Evolutionary conservation across 169 alveolate genomes (phyloP).

Genomic region (Eimeria sp.): DNA sequence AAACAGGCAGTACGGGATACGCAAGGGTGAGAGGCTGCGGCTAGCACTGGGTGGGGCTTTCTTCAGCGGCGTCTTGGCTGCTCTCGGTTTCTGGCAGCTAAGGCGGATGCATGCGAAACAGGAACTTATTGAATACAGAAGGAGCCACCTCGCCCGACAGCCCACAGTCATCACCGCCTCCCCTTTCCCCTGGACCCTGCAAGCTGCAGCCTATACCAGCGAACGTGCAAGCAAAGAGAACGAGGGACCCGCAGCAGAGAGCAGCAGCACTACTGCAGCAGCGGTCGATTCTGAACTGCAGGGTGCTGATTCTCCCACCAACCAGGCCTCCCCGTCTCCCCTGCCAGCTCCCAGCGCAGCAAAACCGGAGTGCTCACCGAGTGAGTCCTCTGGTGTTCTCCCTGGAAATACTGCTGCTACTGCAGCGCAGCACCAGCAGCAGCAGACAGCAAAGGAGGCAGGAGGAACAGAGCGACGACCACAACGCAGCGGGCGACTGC

Average conservation of each 20-base stretch:
- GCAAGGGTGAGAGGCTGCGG: slow-evolving; percentile 90
- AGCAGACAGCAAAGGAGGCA: background rate
- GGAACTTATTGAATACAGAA: slow-evolving; percentile 85
- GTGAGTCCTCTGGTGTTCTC: slow-evolving; percentile 71
- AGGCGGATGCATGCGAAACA: slow-evolving; percentile 89
- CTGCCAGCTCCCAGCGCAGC: background rate
- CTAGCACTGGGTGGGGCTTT: slow-evolving; percentile 85
- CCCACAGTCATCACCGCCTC: slow-evolving; percentile 59
- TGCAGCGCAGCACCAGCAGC: slow-evolving; percentile 26
- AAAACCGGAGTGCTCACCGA: background rate
- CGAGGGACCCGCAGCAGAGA: background rate
- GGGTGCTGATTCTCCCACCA: background rate
- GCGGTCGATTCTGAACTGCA: background rate
- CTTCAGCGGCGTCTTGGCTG: slow-evolving; percentile 56
- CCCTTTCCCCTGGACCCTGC: slow-evolving; percentile 80
- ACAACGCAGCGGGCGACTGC: slow-evolving; percentile 46
- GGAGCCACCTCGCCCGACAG: slow-evolving; percentile 83
- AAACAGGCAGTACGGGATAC: slow-evolving; percentile 91
- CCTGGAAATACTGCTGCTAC: slow-evolving; percentile 7
- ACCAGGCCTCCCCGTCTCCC: background rate
- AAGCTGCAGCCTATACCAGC: slow-evolving; percentile 28
- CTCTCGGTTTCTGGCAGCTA: slow-evolving; percentile 93
- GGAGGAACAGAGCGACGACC: background rate
- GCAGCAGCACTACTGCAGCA: background rate
- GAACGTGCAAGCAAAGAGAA: background rate